A percentile compares a stretch with the other conserved stretches of the same genome.
phyloP scores from a whole-genome alignment of 2,329 filamentous ascomycete genomes.

The Alternaria postmessia region DNA sequence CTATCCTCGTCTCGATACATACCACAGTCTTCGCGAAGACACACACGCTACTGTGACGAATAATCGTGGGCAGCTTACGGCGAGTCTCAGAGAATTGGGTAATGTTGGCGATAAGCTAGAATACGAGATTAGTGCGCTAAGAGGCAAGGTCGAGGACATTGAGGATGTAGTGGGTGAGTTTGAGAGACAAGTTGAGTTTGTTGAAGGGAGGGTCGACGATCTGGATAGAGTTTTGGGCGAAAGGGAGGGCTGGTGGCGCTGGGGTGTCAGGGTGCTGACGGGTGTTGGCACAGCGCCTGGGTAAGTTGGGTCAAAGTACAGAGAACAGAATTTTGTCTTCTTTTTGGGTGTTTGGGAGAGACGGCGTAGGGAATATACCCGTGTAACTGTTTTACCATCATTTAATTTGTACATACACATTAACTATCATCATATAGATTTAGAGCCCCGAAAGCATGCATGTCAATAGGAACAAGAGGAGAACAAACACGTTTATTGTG shows the following conservation, averaged over 20 bases:
- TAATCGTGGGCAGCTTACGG: conserved; percentile 73
- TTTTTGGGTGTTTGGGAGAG: neutral
- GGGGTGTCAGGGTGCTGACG: conserved; percentile 26
- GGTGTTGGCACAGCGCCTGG: conserved; percentile 1
- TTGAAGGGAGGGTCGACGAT: conserved; percentile 58
- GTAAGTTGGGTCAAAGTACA: neutral
- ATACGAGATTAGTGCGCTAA: conserved; percentile 86
- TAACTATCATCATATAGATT: neutral
- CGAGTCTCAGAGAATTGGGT: conserved; percentile 80
- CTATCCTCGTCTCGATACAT: conserved; percentile 73
- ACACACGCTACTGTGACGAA: conserved; percentile 74
- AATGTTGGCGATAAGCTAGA: conserved; percentile 84
- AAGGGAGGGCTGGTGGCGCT: conserved; percentile 48
- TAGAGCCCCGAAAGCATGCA: too few relatives aligned
- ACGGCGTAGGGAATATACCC: conserved; percentile 2
- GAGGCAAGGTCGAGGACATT: conserved; percentile 83
- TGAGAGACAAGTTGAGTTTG: conserved; percentile 67
- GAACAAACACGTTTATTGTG: neutral
- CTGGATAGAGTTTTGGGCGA: conserved; percentile 63
- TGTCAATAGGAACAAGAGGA: neutral
- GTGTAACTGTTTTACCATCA: neutral
- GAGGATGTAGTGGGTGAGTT: conserved; percentile 84
- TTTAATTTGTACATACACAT: neutral
- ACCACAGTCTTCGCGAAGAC: conserved; percentile 71
- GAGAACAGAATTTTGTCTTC: neutral